A percentile compares a stretch with the other conserved stretches of the same genome.
phyloP scores from a whole-genome alignment of 306 rosid species.

The Acacia melanoxylon region DNA sequence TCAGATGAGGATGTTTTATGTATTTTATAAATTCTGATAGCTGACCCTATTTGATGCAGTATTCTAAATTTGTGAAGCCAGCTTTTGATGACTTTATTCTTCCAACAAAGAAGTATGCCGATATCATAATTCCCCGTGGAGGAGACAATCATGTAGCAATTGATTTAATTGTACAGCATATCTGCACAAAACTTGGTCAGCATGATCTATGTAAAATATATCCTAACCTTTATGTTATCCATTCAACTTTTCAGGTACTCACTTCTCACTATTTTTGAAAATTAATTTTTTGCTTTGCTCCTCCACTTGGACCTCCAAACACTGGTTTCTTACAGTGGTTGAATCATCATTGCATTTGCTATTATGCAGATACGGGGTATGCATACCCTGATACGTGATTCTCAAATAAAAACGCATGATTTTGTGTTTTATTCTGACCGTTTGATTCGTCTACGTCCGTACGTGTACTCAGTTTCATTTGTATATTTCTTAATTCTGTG shows the following conservation, averaged over 20 bases:
- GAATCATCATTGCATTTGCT: conserved; percentile 20
- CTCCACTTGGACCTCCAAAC: conserved; percentile 22
- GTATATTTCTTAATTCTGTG: conserved; percentile 23
- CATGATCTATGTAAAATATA: conserved; percentile 98
- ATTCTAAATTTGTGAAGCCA: conserved; percentile 94
- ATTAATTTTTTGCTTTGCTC: neutral
- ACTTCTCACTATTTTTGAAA: conserved; percentile 18
- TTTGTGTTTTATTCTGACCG: conserved; percentile 94
- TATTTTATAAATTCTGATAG: conserved; percentile 17
- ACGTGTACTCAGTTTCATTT: conserved; percentile 39
- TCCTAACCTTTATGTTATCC: conserved; percentile 87
- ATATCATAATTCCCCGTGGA: conserved; percentile 97
- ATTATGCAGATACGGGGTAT: conserved; percentile 86
- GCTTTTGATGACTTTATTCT: conserved; percentile 98
- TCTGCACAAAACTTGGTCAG: conserved; percentile 96
- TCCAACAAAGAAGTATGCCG: conserved; percentile 98
- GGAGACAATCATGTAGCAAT: conserved; percentile 98
- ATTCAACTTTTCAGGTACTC: conserved; percentile 94
- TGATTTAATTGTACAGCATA: conserved; percentile 97
- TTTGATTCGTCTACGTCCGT: conserved; percentile 97
- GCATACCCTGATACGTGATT: conserved; percentile 96
- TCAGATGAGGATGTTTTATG: neutral
- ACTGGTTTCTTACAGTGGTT: neutral
- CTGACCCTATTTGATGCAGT: conserved; percentile 63
- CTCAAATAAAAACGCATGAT: conserved; percentile 91